Conservation (phyloP, 116 monocot genomes). For the Posidonia oceanica region DNA sequence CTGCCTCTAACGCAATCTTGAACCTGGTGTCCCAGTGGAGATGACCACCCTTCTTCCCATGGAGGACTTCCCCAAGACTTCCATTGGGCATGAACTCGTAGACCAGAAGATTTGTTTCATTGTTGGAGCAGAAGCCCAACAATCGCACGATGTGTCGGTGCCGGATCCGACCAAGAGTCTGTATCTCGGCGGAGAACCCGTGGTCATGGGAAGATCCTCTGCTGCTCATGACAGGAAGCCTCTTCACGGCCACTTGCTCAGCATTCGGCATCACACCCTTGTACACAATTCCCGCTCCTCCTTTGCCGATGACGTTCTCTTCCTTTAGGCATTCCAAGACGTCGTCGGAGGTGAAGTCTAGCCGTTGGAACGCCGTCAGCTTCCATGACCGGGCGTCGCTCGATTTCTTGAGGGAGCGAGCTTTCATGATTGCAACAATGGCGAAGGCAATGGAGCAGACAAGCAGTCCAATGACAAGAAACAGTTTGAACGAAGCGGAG, state of each 20-base stretch:
- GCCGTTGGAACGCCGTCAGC: conserved; percentile 22
- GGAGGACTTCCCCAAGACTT: conserved; percentile 81
- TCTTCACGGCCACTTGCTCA: conserved; percentile 64
- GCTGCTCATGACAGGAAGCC: conserved; percentile 45
- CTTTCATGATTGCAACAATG: conserved; percentile 29
- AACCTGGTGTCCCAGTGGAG: conserved; percentile 76
- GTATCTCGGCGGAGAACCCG: conserved; percentile 86
- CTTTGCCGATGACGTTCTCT: conserved; percentile 47
- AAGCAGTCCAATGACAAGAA: conserved; percentile 31
- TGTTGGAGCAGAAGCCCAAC: conserved; percentile 76
- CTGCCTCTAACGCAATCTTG: conserved; percentile 85
- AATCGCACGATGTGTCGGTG: conserved; percentile 89
- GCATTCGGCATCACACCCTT: conserved; percentile 34
- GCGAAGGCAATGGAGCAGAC: conserved; percentile 31
- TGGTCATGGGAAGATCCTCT: conserved; percentile 59
- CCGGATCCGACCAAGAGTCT: conserved; percentile 73
- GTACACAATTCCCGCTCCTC: conserved; percentile 43
- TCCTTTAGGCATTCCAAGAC: conserved; percentile 36
- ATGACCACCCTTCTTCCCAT: conserved; percentile 82
- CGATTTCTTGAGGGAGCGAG: conserved; percentile 31
- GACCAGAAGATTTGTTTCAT: conserved; percentile 68
- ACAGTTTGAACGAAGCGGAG: conserved; percentile 31
- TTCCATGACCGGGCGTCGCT: conserved; percentile 33
- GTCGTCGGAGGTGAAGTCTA: conserved; percentile 33
- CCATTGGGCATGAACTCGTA: conserved; percentile 97